phyloP scores from a whole-genome alignment of 805 yeast genomes.

The Myxozyma vanderwaltii region DNA sequence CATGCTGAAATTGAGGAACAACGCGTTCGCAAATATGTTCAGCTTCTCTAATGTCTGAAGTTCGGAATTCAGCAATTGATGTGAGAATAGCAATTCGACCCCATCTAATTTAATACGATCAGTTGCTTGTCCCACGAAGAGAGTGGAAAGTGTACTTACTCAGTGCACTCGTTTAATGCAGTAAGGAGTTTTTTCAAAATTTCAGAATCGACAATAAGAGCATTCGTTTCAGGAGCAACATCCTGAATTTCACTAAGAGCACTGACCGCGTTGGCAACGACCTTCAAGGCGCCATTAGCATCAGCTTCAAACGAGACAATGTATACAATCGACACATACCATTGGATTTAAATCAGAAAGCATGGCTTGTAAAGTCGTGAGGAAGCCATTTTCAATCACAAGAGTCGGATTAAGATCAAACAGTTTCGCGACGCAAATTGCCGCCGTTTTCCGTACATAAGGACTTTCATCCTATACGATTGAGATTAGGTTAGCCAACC shows the following conservation, averaged over 20 bases:
- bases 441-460: conserved; percentile 96
- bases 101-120: conserved; percentile 53
- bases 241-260: conserved; percentile 83
- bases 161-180: conserved; percentile 95
- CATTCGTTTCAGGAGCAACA: conserved; percentile 57
- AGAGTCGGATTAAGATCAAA: conserved; percentile 80
- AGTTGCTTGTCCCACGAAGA: background rate
- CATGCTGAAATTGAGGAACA: conserved; percentile 94
- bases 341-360: conserved; percentile 89
- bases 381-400: conserved; percentile 85
- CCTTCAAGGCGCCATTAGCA: conserved; percentile 11
- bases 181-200: conserved; percentile 61
- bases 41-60: conserved; percentile 65
- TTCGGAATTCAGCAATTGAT: conserved; percentile 71
- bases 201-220: conserved; percentile 48
- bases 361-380: conserved; percentile 64
- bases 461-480: conserved; percentile 81
- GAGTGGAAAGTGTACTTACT: conserved; percentile 41
- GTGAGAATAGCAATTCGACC: conserved; percentile 88
- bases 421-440: conserved; percentile 92
- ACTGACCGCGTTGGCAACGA: conserved; percentile 89
- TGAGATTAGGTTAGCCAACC: too few species aligned
- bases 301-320: background rate
- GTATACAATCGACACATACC: conserved; percentile 46
- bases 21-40: conserved; percentile 85